Base-by-base conservation (phyloP, 179 eudicot species). In the Vitellaria paradoxa region DNA sequence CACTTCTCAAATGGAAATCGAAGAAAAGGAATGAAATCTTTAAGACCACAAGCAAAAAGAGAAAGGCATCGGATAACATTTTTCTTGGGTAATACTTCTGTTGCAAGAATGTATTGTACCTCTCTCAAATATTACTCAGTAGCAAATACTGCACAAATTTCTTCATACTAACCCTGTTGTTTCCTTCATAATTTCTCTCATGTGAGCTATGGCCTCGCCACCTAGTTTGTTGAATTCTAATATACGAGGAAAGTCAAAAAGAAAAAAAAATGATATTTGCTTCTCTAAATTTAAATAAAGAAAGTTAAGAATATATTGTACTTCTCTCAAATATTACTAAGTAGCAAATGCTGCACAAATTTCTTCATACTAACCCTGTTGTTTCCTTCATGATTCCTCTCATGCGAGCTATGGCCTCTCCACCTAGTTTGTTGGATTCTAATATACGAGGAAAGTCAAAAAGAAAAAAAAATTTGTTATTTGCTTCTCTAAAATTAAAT, bases 1-100 rank as follows among this genome's bases (percentile, higher is more conserved):
- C 78, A 80, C 74, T 80, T 80, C 78, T 74, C 82, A 13, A 80
- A 80, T 68, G 78, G 75, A 57, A 80, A 80, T 75, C 74, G 78
- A 9, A 73, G 68, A 21, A 79, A 73, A 42, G 81, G 81, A 57
- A 65, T 79, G 73, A 73, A 57, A 0, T 61, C 17, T 21, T 55
- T 79, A 47, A 79, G 77, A 68, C 81, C 77, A 7, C 68, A 65
- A 56, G 70, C 67, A 40, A 79, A 59, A 63, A 65, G 21, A 65
- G 67, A 72, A 57, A 73, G 49, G 42, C 81, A 79, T 17, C 23
- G 73, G 21, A 69, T 67, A 40, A 79, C 81, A 14, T 79, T 73
- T 66, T 72, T 73, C 26, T 13, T 79, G 77, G 81, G 81, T 79
- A 79, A 65, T 63, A 45, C 37, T 49, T 69, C 7, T 67, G 12